These are phyloP conservation scores for Rhizopogon sp. DNA, from an alignment of 768 basidiomycete species.

Conservation along the genomic window DNA sequence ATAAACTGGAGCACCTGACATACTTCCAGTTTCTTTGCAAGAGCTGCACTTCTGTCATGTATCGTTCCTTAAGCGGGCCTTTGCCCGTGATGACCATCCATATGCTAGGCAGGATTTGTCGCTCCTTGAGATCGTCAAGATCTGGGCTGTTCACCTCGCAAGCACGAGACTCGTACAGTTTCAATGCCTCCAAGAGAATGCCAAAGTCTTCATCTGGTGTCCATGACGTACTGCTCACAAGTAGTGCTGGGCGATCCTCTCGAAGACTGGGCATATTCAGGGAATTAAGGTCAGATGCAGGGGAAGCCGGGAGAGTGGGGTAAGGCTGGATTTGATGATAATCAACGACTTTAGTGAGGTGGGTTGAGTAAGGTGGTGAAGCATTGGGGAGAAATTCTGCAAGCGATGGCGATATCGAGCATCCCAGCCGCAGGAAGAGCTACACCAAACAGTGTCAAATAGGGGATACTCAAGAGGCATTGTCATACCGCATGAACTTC, in stretches of 20 bases:
- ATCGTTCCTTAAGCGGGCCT: constrained; percentile 68
- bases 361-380: constrained; percentile 51
- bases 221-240: constrained; percentile 95
- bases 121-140: constrained; percentile 7
- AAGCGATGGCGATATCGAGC: constrained; percentile 30
- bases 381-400: constrained; percentile 50
- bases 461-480: background rate
- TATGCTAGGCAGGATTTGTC: constrained; percentile 58
- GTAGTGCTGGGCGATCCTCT: constrained; percentile 72
- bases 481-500: constrained; percentile 70
- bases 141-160: constrained; percentile 19
- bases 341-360: constrained; percentile 43
- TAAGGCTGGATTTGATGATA: constrained; percentile 1
- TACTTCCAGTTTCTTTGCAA: constrained; percentile 65
- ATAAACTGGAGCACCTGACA: constrained; percentile 77
- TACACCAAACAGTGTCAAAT: constrained; percentile 13
- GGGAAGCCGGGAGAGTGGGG: constrained; percentile 30
- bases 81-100: constrained; percentile 88
- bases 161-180: constrained; percentile 61
- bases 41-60: constrained; percentile 63
- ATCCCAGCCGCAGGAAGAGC: constrained; percentile 48
- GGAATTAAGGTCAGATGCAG: constrained; percentile 10
- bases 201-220: constrained; percentile 95
- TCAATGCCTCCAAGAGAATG: constrained; percentile 73
- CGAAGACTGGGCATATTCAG: constrained; percentile 46